phyloP scores from a whole-genome alignment of 2,329 filamentous ascomycete species.

The Tolypocladium endophyticum region DNA sequence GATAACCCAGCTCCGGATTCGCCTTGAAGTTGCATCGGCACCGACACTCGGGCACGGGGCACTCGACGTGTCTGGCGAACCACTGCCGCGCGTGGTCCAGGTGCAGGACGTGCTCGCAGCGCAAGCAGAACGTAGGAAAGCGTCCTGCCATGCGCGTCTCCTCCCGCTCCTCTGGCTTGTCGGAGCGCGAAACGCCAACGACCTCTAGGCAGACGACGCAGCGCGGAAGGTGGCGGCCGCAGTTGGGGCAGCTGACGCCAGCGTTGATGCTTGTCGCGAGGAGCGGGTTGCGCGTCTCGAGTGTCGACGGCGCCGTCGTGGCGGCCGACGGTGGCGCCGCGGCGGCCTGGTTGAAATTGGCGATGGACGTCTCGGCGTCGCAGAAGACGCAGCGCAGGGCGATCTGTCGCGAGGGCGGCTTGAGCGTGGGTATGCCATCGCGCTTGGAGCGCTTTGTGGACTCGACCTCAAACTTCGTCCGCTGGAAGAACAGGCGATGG shows the following conservation, averaged over 20 bases:
- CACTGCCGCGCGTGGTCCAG: constrained; percentile 57
- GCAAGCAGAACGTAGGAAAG: constrained; percentile 60
- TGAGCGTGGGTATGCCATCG: constrained; percentile 51
- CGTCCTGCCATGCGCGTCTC: constrained; percentile 40
- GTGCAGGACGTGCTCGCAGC: constrained; percentile 58
- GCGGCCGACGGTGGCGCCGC: constrained; percentile 8
- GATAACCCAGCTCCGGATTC: constrained; percentile 48
- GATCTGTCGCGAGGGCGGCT: constrained; percentile 57
- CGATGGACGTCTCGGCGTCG: constrained; percentile 46
- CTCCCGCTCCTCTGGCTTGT: constrained; percentile 40
- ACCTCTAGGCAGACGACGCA: constrained; percentile 60
- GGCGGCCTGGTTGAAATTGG: constrained; percentile 21
- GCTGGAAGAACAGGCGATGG: constrained; percentile 63
- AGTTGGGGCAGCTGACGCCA: constrained; percentile 56
- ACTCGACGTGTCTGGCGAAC: constrained; percentile 55
- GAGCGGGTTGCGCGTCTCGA: constrained; percentile 41
- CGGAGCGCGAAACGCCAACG: constrained; percentile 52
- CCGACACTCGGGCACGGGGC: constrained; percentile 57
- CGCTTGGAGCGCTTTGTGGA: constrained; percentile 60
- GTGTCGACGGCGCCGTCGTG: constrained; percentile 8
- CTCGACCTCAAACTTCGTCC: constrained; percentile 69
- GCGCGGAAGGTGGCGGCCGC: constrained; percentile 54
- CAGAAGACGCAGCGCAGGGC: constrained; percentile 71
- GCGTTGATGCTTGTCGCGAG: constrained; percentile 46
- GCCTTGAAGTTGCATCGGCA: constrained; percentile 53